Evolutionary conservation across 352 stramenopile genomes (phyloP), one percentile per base, ranked within the genome.

Genomic region (Globisporangium abappressorium): DNA sequence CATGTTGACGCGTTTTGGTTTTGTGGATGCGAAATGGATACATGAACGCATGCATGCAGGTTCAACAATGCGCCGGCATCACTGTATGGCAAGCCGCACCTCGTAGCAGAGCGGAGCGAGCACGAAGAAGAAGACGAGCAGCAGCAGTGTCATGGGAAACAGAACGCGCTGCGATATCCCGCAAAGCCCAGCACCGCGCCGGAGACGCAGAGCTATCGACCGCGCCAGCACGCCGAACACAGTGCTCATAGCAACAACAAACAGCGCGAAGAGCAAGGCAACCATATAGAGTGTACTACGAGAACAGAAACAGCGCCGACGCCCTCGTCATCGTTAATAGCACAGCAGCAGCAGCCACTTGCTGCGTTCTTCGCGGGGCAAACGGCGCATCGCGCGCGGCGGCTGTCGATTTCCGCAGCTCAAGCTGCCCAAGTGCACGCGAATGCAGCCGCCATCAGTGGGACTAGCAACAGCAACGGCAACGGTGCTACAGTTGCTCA

Each of bases 291-390:
- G 18, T n/a, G 41, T 20, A 14, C 20, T 34, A 15, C 4, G 15
- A 59, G 41, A 54, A 54, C 46, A 26, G 20, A 6, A 28, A 14
- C 51, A 54, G 49, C 49, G 14, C 7, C 47, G 24, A 5, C 30
- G 2, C 18, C 22, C 8, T 51, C n/a, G 0, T 30, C 22, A 22
- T 38, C 5, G 14, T 14, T 46, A 20, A 38, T n/a, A 30, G 24
- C 8, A 20, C 30, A 4, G 5, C 56, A 20, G 22, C 57, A 68
- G 28, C 63, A 71, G 47, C 59, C 71, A 12, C 57, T 77, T n/a
- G 71, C 71, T 7, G 68, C 63, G 8, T 73, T 77, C 46, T 77
- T 77, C 20, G 49, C 65, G 12, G 49, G 69, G n/a, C 65, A 72
- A 28, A 68, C 59, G 6, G 64, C 33, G 26, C 64, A 73, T 28